These are phyloP conservation scores for Cytospora paraplurivora DNA, from an alignment of 2,329 filamentous ascomycete species.

Conservation along the genomic window DNA sequence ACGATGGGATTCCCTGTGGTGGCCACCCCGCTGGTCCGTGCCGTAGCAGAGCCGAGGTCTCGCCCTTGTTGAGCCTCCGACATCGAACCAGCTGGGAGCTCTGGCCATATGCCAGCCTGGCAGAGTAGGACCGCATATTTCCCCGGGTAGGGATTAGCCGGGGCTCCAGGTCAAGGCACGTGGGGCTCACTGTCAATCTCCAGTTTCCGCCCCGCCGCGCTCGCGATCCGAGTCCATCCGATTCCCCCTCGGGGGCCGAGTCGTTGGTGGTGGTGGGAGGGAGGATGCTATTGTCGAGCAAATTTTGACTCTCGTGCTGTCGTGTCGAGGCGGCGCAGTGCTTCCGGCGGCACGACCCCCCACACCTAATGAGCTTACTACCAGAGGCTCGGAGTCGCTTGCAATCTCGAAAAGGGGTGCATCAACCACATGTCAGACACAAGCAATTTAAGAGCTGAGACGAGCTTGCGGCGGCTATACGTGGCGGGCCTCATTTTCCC, in stretches of 20 bases:
- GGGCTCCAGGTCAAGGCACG: slow-evolving; percentile 26
- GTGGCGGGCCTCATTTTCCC: neutral
- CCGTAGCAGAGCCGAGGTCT: slow-evolving; percentile 18
- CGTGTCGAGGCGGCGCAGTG: slow-evolving; percentile 6
- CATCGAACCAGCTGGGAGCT: neutral
- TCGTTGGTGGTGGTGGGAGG: neutral
- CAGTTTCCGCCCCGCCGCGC: slow-evolving; percentile 25
- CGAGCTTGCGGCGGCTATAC: neutral
- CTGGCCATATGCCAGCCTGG: slow-evolving; percentile 14
- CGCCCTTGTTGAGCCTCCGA: slow-evolving; percentile 7
- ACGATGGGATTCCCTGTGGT: slow-evolving; percentile 20
- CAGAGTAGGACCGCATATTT: slow-evolving; percentile 23
- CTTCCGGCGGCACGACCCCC: slow-evolving; percentile 8
- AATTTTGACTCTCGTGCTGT: neutral
- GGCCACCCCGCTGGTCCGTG: slow-evolving; percentile 5
- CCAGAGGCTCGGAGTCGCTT: slow-evolving; percentile 3
- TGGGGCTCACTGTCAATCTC: slow-evolving; percentile 23
- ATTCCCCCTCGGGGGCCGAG: slow-evolving; percentile 22
- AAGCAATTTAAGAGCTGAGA: neutral
- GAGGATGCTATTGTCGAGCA: neutral
- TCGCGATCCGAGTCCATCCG: slow-evolving; percentile 28
- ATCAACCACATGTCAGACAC: slow-evolving; percentile 18
- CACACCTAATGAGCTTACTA: slow-evolving; percentile 4
- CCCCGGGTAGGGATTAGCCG: slow-evolving; percentile 22
- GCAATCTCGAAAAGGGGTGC: neutral